Base-by-base conservation (phyloP, 495 filamentous ascomycete genomes). In the Parmelia sp. region DNA sequence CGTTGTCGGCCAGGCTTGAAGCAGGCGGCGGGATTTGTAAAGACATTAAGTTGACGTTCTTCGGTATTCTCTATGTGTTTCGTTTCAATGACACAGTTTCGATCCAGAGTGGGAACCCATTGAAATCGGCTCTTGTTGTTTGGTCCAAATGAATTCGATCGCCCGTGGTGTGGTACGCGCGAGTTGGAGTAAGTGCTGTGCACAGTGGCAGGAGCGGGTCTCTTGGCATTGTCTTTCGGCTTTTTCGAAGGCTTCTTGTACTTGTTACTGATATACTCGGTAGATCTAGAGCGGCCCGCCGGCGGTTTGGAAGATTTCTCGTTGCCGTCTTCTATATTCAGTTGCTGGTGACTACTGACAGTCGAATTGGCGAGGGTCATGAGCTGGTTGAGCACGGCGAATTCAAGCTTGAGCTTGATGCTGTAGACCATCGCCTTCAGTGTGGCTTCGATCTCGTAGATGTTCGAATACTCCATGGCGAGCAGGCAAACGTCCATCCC, bases 401-500 rank as follows among this genome's bases (percentile, higher is more conserved):
- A 83, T 70, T 88, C 85, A 19, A 85, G 74, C 70, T 86, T 87
- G 42, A 88, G 73, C 69, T 88, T 88, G 61, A 87, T 73, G 73
- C 84, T 86, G 73, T 86, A 87, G 4, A 85, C 70, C 64, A 82
- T 77, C 7, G 76, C 79, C 72, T 87, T 86, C 47, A 83, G 73
- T 3, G 77, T 79, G 23, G 80, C 83, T 67, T 87, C 79, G 40
- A 84, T 74, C 5, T 79, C 75, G 66, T 82, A 86, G n/a, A 76
- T 68, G 61, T 75, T 75, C 10, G 79, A 72, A 66, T 80, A 83
- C 63, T 87, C 80, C 60, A 82, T 63, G 1, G 71, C 71, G 21
- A 88, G 67, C 29, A 83, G 68, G 23, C 74, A 61, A 42, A 82
- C 56, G 64, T 84, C 81, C 78, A 84, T 78, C 8, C 73, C 60